phyloP scores from a whole-genome alignment of 2,329 filamentous ascomycete genomes.

The Botryotinia convoluta region DNA sequence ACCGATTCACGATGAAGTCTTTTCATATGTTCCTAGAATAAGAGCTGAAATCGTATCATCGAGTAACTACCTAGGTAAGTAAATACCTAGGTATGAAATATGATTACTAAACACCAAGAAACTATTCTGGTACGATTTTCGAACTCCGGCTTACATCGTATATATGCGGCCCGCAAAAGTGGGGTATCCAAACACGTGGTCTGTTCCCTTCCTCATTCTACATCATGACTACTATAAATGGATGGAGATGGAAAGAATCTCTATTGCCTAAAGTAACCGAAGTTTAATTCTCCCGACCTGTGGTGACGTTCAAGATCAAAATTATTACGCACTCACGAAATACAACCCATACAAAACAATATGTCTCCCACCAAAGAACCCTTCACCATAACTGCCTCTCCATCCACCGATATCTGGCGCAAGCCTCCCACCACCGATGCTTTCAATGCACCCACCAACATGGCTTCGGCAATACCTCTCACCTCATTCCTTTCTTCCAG shows the following conservation, averaged over 20 bases:
- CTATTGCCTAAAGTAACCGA: background rate
- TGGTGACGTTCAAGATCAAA: too few species aligned
- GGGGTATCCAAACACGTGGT: background rate
- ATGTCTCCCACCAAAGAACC: constrained; percentile 13
- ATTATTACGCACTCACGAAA: background rate
- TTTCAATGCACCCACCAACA: constrained; percentile 14
- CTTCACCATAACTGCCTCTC: constrained; percentile 2
- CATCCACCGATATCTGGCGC: constrained; percentile 16
- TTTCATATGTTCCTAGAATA: too few species aligned
- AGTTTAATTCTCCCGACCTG: background rate
- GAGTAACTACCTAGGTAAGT: background rate
- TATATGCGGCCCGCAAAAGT: background rate
- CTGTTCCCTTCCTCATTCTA: background rate
- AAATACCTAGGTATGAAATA: background rate
- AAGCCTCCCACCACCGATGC: constrained; percentile 16
- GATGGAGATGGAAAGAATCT: background rate
- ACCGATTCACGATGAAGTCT: background rate
- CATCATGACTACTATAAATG: background rate
- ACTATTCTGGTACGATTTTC: background rate
- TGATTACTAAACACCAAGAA: background rate
- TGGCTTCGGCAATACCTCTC: background rate
- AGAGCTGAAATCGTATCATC: background rate
- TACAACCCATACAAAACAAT: background rate
- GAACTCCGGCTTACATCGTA: background rate
- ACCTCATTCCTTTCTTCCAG: constrained; percentile 3